Evolutionary conservation across 2,329 filamentous ascomycete genomes (phyloP).

Genomic region (Coniochaeta sp.): DNA sequence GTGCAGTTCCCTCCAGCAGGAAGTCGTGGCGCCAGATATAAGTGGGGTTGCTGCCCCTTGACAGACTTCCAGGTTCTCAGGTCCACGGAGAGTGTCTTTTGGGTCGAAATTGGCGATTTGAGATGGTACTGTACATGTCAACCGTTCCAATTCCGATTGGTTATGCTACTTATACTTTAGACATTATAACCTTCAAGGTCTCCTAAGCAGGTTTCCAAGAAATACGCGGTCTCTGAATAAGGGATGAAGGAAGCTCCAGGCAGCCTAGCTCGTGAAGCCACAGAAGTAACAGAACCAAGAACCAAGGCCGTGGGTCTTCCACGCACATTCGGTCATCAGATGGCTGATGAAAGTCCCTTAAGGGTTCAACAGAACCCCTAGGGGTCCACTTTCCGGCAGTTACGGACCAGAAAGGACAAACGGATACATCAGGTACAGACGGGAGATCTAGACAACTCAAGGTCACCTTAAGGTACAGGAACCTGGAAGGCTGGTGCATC

Average conservation of each 20-base stretch:
- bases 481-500: neutral
- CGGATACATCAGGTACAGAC: neutral
- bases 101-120: too few species aligned
- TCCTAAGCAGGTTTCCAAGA: too few species aligned
- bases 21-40: neutral
- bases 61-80: neutral
- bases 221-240: too few species aligned
- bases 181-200: too few species aligned
- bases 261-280: too few species aligned
- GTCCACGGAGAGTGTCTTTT: neutral
- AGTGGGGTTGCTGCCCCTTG: neutral
- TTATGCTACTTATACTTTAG: too few species aligned
- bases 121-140: too few species aligned
- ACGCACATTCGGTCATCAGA: neutral
- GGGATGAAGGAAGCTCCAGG: too few species aligned
- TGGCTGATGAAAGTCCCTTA: neutral
- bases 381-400: neutral
- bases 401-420: neutral
- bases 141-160: too few species aligned
- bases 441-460: neutral
- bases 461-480: too few species aligned
- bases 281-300: too few species aligned
- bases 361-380: neutral
- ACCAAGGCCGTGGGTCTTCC: too few species aligned
- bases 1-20: neutral